A percentile compares a stretch with the other conserved stretches of the same genome.
These are phyloP conservation scores for Panaeolus papilionaceus DNA, from an alignment of 768 basidiomycete species.

Conservation along the genomic window DNA sequence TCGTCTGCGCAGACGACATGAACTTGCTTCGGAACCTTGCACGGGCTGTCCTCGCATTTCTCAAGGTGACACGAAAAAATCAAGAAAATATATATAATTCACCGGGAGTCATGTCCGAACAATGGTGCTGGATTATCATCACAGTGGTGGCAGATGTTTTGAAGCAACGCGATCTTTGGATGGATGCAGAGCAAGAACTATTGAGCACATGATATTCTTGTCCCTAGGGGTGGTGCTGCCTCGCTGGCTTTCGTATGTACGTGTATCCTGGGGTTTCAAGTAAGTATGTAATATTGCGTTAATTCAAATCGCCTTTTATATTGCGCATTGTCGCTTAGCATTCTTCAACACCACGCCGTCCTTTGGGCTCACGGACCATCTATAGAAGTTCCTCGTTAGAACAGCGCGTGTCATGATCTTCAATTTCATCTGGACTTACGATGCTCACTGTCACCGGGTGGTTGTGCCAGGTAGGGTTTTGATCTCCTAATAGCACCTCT, in stretches of 20 bases:
- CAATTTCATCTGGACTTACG: conserved; percentile 22
- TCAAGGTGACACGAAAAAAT: conserved; percentile 42
- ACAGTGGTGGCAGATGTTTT: conserved; percentile 69
- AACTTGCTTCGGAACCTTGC: conserved; percentile 77
- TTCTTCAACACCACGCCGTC: neutral
- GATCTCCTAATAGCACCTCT: conserved; percentile 27
- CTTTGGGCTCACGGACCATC: conserved; percentile 31
- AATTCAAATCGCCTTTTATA: neutral
- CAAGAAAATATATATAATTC: conserved; percentile 21
- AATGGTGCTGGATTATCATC: conserved; percentile 79
- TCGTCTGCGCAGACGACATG: conserved; percentile 78
- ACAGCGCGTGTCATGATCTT: neutral
- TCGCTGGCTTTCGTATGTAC: neutral
- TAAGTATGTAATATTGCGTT: neutral
- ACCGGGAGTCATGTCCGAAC: conserved; percentile 36
- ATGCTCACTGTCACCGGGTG: conserved; percentile 30
- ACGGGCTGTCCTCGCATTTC: conserved; percentile 65
- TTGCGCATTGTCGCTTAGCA: conserved; percentile 1
- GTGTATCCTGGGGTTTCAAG: neutral
- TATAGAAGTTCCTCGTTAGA: conserved; percentile 10
- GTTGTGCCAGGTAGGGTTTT: conserved; percentile 33
- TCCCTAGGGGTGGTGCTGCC: neutral
- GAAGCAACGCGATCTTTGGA: conserved; percentile 85
- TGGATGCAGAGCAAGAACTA: conserved; percentile 60
- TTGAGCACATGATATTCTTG: neutral